Conservation (phyloP, 805 yeast species). For the Yamadazyma phyllophila region DNA sequence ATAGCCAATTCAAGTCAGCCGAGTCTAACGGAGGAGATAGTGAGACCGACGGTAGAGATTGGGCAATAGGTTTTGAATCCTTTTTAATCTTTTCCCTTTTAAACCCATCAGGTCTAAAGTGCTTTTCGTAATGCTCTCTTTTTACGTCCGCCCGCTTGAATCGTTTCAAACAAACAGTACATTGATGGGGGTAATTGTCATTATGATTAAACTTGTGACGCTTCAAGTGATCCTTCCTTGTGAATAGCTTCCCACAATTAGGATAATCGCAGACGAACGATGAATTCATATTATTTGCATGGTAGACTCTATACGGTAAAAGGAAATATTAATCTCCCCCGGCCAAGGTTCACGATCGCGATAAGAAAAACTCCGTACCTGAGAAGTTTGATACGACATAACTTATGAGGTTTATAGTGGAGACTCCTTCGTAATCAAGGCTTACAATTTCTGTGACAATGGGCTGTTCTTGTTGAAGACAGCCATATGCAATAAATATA, state of each 20-base stretch:
- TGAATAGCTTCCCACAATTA: slow-evolving; percentile 22
- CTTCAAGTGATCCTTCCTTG: slow-evolving; percentile 28
- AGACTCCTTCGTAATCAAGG: too few species aligned
- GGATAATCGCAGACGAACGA: slow-evolving; percentile 16
- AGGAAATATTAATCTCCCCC: not conserved
- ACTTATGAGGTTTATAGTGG: too few species aligned
- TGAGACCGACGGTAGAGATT: not conserved
- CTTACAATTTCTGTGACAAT: too few species aligned
- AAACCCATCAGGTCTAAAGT: slow-evolving; percentile 3
- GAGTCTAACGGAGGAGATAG: not conserved
- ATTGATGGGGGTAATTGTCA: slow-evolving; percentile 4
- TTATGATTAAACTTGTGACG: slow-evolving; percentile 8
- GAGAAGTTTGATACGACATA: not conserved
- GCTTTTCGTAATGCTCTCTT: slow-evolving; percentile 8
- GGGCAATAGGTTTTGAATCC: not conserved
- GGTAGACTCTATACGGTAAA: not conserved
- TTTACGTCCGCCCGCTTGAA: slow-evolving; percentile 10
- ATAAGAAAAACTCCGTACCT: not conserved
- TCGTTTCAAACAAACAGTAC: slow-evolving; percentile 5
- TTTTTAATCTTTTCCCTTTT: not conserved
- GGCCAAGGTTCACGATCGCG: not conserved
- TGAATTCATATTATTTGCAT: not conserved
- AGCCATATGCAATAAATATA: too few species aligned
- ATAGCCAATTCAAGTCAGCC: not conserved
- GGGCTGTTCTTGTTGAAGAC: too few species aligned